Evolutionary conservation across 768 basidiomycete genomes (phyloP), one percentile per base, ranked within the genome.

Genomic region (Mycena pura): DNA sequence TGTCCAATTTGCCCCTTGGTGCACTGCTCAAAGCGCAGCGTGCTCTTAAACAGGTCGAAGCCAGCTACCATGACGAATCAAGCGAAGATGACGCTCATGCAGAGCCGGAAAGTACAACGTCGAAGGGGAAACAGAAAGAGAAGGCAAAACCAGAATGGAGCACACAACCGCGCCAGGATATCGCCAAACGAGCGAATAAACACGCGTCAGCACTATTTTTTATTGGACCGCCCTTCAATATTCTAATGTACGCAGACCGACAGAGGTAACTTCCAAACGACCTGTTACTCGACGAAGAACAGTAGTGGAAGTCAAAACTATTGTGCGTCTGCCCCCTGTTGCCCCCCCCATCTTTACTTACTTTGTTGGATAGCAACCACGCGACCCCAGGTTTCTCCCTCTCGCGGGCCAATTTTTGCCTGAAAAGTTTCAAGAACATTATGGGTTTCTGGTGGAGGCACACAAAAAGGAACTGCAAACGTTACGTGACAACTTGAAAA

Each of bases 311-410:
- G 80, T 85, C 14, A 80, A 84, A 36, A 84, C 86, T 62, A 70
- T 82, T 40, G 94, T 92, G 69, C 57, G 90, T 72, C 27, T 40
- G 8, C 32, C 10, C 13, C 3, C 32, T 25, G 46, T 51, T 48
- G 49, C 49, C 40, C 39, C 60, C 27, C 36, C 15, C 38, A 6
- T 21, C 27, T 41, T 24, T 45, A 41, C 57, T 66, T 6, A 62
- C 44, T 25, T 17, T 13, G 19, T 32, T 17, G 28, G 22, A 28
- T 64, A 96, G 94, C 85, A 88, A 74, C 73, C 87, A 14, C 86
- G 95, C 28, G 95, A 98, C 76, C 95, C 96, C 1, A 86, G 95
- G 45, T 98, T 98, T 76, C 78, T 90, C 25, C 82, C 86, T 25
- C 75, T 90, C 9, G 80, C 90, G 14, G 94, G 94, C 14, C 80